Conservation (phyloP, 495 filamentous ascomycete genomes). For the Penicillium tannophilum region DNA sequence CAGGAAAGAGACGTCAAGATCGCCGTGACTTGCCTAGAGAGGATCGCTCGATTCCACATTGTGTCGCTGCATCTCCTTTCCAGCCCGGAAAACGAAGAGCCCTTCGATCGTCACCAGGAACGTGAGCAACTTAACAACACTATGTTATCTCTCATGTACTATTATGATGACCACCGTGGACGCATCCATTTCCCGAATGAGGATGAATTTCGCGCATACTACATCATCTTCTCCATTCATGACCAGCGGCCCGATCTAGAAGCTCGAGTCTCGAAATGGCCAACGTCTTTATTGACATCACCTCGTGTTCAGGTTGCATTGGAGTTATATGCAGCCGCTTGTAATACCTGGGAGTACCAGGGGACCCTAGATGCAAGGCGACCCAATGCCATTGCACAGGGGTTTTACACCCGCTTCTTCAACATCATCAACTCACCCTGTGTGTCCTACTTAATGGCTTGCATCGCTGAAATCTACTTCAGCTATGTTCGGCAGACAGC, state of each 20-base stretch:
- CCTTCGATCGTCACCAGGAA: conserved; percentile 88
- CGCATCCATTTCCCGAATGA: conserved; percentile 67
- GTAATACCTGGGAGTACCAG: conserved; percentile 64
- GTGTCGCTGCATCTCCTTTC: conserved; percentile 83
- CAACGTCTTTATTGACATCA: conserved; percentile 54
- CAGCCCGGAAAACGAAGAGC: conserved; percentile 60
- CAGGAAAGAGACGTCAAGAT: conserved; percentile 65
- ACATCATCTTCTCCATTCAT: conserved; percentile 79
- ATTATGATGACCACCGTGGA: conserved; percentile 75
- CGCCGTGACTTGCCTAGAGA: conserved; percentile 80
- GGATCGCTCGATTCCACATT: conserved; percentile 90
- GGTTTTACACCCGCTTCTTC: conserved; percentile 74
- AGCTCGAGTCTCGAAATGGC: conserved; percentile 75
- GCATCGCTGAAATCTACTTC: conserved; percentile 91
- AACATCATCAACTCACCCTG: conserved; percentile 65
- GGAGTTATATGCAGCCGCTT: conserved; percentile 67
- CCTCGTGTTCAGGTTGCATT: conserved; percentile 64
- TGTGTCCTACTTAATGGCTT: conserved; percentile 89
- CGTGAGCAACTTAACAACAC: conserved; percentile 89
- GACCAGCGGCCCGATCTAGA: conserved; percentile 70
- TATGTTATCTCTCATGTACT: conserved; percentile 81
- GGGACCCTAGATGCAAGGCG: conserved; percentile 63
- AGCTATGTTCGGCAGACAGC: conserved; percentile 75
- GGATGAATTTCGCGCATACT: conserved; percentile 87
- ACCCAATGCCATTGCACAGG: conserved; percentile 58